Base-by-base conservation (phyloP, 2,329 filamentous ascomycete species). In the Ambrosiella beaveri region DNA sequence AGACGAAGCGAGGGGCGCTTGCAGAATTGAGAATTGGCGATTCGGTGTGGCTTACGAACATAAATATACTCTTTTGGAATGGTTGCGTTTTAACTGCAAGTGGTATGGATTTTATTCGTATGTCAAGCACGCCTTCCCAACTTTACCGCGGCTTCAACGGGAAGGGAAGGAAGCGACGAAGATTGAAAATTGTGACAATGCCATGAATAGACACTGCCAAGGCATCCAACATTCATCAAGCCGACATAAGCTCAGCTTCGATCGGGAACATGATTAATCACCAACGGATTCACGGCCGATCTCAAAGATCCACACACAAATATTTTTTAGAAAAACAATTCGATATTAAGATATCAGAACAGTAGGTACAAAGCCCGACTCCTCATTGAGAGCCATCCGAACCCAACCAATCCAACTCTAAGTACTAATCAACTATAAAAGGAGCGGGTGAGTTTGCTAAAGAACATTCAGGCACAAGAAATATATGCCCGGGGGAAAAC, bases 361-460 rank as follows among this genome's bases (percentile, higher is more conserved):
- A 35, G 27, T 51, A 51, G 47, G 47, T 51, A 51, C 17, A 19
- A 19, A 19, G 27, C 17, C 37, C 7, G 47, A 17, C 19, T 15
- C 8, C 36, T 12, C 11, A 17, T 17, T 7, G 36, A 47, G 19
- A 13, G 56, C 11, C 56, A 49, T 13, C 36, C 45, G 17, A 51
- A 50, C 47, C 27, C 49, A 52, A 36, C 37, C 56, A 57, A 41
- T 52, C 17, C 38, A n/a, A 41, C 19, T 11, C 54, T 17, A 47
- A 36, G 17, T 1, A 39, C 19, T 38, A 57, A 35, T 40, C 17
- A 36, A 50, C 57, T 58, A 55, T 58, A 58, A 15, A 58, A 54
- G 39, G 36, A 40, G 15, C 19, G 9, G 11, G 44, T 40, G 50
- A 58, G 27, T 27, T 27, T 27, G 27, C 27, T 27, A 27, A 27